Evolutionary conservation across 305 asterid species (phyloP), one percentile per base, ranked within the genome.

Genomic region (Fraxinus floribunda): DNA sequence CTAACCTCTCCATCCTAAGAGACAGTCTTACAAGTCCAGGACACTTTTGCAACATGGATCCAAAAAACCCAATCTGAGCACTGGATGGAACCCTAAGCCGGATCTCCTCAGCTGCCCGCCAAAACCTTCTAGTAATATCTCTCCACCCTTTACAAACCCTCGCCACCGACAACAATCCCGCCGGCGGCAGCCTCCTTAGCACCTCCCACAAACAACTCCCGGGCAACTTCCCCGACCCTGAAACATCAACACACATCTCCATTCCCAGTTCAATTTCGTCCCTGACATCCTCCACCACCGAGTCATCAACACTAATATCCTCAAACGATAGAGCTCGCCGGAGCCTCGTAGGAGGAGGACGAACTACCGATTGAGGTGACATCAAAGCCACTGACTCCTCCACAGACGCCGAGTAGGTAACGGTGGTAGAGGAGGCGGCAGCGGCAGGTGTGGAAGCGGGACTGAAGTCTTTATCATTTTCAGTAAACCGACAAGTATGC

Each of bases 81-180:
- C 80, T 89, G 62, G 91, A 87, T 36, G 98, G 97, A 81, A 96
- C 97, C 86, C 91, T 86, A 39, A 96, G 90, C 38, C 95, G 81
- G 3, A 96, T 92, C 93, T 96, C 98, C 90, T 92, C 98, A 77
- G 97, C 92, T 79, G 95, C 95, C 66, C 86, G 86, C 99, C 99
- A 94, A 15, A 94, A 73, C 90, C 85, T 85, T 85, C 83, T 91
- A 20, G 93, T 80, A 66, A 91, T 83, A 79, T 93, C 94, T 81
- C 95, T 89, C 98, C 98, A 96, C 20, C 97, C 95, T 80, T 83
- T 89, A 78, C 98, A 92, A 79, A 96, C 99, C 77, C 88, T 87
- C 77, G 95, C 97, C 82, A 95, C 94, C 76, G 95, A 87, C 79
- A 93, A 81, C 86, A 96, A 35, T 73, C 88, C 88, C 9, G 87